Conservation (phyloP, 2,329 filamentous ascomycete species). For the Fusarium brevicatenulatum region DNA sequence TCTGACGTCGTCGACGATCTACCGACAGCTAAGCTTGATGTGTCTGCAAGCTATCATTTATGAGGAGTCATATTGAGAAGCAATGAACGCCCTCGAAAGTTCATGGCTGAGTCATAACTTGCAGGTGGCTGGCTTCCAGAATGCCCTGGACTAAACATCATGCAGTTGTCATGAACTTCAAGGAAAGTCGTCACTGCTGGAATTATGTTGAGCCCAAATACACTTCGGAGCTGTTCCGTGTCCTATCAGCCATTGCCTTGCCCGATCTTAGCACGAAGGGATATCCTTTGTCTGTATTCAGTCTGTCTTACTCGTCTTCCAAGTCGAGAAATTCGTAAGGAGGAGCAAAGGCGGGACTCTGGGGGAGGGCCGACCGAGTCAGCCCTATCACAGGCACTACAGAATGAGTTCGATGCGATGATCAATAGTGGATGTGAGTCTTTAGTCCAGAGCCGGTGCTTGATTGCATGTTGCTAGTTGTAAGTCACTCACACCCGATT, state of each 20-base stretch:
- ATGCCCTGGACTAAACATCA: background rate
- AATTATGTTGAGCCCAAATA: background rate
- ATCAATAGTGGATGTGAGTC: background rate
- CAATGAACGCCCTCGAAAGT: background rate
- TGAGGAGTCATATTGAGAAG: conserved; percentile 2
- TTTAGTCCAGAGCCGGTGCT: background rate
- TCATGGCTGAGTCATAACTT: background rate
- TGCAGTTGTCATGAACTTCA: background rate
- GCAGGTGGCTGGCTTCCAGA: background rate
- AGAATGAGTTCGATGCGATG: background rate
- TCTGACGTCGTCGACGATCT: background rate
- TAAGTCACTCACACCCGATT: background rate
- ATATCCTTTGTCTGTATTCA: background rate
- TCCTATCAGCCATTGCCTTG: background rate
- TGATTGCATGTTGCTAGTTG: background rate
- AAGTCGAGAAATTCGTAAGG: background rate
- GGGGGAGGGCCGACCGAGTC: background rate
- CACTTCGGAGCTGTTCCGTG: background rate
- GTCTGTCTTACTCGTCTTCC: background rate
- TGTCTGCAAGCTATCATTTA: conserved; percentile 1
- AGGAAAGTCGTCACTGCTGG: background rate
- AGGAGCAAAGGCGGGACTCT: background rate
- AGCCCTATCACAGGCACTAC: conserved; percentile 23
- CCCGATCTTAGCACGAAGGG: background rate
- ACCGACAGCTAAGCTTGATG: background rate